Percentiles rank a stretch among this genome's conserved stretches.
Conservation (phyloP, 2,329 filamentous ascomycete genomes). For the Aspergillus costaricaensis region DNA sequence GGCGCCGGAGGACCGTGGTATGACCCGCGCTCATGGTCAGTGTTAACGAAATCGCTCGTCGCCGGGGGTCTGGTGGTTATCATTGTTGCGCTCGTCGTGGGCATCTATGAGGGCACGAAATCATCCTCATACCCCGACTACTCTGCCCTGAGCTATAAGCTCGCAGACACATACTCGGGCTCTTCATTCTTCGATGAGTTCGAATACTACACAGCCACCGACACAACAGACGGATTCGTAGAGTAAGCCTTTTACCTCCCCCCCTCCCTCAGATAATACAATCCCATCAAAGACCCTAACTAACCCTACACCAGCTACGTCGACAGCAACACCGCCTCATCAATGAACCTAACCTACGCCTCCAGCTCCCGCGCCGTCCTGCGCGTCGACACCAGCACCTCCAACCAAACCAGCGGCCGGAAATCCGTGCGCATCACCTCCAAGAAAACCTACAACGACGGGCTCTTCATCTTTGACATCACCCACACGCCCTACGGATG, state of each 20-base stretch:
- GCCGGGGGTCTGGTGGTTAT: not conserved
- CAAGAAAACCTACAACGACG: conserved; percentile 59
- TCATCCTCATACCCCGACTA: conserved; percentile 1
- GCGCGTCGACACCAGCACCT: conserved; percentile 62
- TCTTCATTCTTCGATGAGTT: conserved; percentile 6
- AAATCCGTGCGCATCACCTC: conserved; percentile 66
- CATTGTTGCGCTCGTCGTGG: conserved; percentile 4
- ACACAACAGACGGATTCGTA: conserved; percentile 1
- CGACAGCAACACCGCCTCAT: conserved; percentile 34
- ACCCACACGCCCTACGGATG: conserved; percentile 65
- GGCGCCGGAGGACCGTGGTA: not conserved
- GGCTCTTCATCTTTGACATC: conserved; percentile 69
- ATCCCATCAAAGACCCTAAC: no score
- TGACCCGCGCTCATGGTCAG: not conserved
- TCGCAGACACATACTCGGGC: conserved; percentile 2
- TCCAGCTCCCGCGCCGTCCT: conserved; percentile 57
- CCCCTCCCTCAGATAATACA: no score
- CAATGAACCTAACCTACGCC: conserved; percentile 63
- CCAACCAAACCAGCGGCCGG: conserved; percentile 60
- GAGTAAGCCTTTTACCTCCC: not conserved
- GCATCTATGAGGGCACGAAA: conserved; percentile 2
- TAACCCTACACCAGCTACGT: conserved; percentile 39
- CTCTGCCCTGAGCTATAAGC: not conserved
- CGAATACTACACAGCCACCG: conserved; percentile 3
- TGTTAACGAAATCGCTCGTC: not conserved